A percentile compares a stretch with the other conserved stretches of the same genome.
Conservation (phyloP, 1,139 yeast genomes). For the Spencermartinsiella ligniputridi region DNA sequence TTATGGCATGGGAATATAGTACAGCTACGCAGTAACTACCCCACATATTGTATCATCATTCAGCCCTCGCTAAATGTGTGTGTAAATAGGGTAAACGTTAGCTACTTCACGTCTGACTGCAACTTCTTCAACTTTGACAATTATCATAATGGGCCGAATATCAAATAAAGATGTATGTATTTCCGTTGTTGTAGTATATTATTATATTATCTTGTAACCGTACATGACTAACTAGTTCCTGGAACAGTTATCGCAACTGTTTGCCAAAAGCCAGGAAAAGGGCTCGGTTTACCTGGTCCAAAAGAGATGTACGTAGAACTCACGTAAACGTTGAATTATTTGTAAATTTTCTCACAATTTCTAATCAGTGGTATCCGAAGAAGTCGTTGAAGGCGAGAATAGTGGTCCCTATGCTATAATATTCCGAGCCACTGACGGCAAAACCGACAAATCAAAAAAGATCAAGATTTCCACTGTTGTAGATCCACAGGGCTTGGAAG, state of each 20-base stretch:
- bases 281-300: constrained; percentile 34
- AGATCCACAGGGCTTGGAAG: constrained; percentile 49
- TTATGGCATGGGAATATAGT: no score
- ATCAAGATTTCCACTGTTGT: constrained; percentile 63
- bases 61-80: no score
- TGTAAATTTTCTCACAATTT: neutral
- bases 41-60: no score
- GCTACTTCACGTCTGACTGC: no score
- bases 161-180: constrained; percentile 23
- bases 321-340: neutral
- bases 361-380: constrained; percentile 8
- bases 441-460: constrained; percentile 43
- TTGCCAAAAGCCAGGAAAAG: constrained; percentile 36
- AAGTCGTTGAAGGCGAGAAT: constrained; percentile 8
- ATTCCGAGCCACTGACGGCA: constrained; percentile 53
- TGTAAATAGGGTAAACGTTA: no score
- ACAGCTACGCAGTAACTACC: no score
- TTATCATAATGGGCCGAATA: constrained; percentile 6
- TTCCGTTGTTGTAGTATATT: neutral
- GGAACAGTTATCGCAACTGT: constrained; percentile 25
- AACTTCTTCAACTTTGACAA: neutral
- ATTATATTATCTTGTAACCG: constrained; percentile 1
- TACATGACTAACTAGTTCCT: constrained; percentile 32
- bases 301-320: constrained; percentile 29
- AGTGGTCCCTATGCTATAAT: constrained; percentile 18